A percentile compares a stretch with the other conserved stretches of the same genome.
Conservation (phyloP, 352 stramenopile genomes). For the Pythium rhizo-oryzae region DNA sequence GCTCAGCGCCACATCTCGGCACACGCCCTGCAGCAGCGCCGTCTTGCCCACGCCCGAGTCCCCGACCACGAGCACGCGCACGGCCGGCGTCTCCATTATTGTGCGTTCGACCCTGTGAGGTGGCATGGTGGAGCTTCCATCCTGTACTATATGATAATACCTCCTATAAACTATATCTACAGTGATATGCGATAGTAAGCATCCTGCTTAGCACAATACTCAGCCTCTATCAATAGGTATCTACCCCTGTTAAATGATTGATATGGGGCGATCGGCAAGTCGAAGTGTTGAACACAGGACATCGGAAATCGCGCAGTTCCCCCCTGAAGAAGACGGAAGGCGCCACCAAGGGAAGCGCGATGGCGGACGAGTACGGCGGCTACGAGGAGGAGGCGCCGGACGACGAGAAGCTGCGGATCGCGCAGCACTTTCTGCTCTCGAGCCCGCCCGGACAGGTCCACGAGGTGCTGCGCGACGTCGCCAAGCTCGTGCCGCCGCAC, state of each 20-base stretch:
- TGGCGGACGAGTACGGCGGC: slow-evolving; percentile 63
- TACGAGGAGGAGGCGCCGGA: slow-evolving; percentile 78
- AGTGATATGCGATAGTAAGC: too few species aligned
- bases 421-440: slow-evolving; percentile 89
- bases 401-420: slow-evolving; percentile 90
- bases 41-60: slow-evolving; percentile 89
- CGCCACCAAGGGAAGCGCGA: slow-evolving; percentile 23
- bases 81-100: slow-evolving; percentile 72
- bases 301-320: not conserved
- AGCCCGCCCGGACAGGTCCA: slow-evolving; percentile 90
- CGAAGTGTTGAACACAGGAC: slow-evolving; percentile 18
- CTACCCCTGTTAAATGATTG: slow-evolving; percentile 12
- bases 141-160: not conserved
- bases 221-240: not conserved
- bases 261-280: slow-evolving; percentile 10
- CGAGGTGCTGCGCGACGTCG: slow-evolving; percentile 84
- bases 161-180: not conserved
- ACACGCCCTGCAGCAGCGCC: slow-evolving; percentile 65
- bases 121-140: not conserved
- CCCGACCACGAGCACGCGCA: slow-evolving; percentile 80
- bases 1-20: slow-evolving; percentile 32
- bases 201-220: not conserved
- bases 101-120: not conserved
- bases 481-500: slow-evolving; percentile 72
- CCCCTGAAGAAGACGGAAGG: not conserved